phyloP scores from a whole-genome alignment of 2,329 filamentous ascomycete species.

The Dactylonectria estremocensis region DNA sequence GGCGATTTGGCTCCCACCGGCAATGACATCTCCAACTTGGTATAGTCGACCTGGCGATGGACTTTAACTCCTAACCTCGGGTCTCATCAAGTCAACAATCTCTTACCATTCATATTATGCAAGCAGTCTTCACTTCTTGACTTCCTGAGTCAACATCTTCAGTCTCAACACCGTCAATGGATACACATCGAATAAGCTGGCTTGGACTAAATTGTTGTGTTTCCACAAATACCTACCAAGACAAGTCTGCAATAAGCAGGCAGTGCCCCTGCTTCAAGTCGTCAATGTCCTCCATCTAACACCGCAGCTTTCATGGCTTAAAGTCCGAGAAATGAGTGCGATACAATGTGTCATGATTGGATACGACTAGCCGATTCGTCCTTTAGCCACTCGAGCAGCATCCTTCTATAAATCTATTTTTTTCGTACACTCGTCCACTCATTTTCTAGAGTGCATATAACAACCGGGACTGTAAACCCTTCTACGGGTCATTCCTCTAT shows the following conservation, averaged over 20 bases:
- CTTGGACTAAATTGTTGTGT: neutral
- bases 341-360: neutral
- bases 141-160: too few relatives aligned
- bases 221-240: too few relatives aligned
- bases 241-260: neutral
- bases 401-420: neutral
- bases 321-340: neutral
- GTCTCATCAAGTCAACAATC: neutral
- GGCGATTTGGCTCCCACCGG: neutral
- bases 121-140: too few relatives aligned
- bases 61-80: neutral
- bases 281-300: neutral
- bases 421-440: constrained; percentile 9
- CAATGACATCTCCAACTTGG: neutral
- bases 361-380: neutral
- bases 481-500: constrained; percentile 28
- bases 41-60: neutral
- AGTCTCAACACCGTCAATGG: too few relatives aligned
- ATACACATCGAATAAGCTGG: too few relatives aligned
- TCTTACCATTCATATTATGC: too few relatives aligned
- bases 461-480: neutral
- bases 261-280: neutral
- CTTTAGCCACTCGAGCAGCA: neutral
- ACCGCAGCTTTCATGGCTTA: neutral
- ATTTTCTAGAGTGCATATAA: neutral